Evolutionary conservation across 176 grass and related monocot genomes (phyloP).

Genomic region (Rhynchospora breviuscula): DNA sequence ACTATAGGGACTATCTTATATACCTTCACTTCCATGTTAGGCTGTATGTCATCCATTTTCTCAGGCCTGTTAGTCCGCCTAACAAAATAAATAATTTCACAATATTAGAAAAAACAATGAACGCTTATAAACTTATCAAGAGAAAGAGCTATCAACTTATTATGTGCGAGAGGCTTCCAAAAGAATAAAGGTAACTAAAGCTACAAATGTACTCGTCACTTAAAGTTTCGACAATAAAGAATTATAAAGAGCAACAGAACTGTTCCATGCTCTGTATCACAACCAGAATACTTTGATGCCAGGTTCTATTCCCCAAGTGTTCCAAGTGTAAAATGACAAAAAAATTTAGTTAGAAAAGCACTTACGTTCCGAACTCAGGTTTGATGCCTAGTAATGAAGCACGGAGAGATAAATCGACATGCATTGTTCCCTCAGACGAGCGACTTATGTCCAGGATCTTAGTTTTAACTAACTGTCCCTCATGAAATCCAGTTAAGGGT

Average conservation of each 20-base stretch:
- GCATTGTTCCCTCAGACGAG: constrained; percentile 59
- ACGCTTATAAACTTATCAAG: background rate
- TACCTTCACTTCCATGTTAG: constrained; percentile 71
- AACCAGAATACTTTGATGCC: background rate
- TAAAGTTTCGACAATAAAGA: background rate
- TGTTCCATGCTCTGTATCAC: background rate
- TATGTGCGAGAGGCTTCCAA: background rate
- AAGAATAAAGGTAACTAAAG: background rate
- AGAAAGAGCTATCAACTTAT: background rate
- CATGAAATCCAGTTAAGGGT: constrained; percentile 58
- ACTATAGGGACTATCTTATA: constrained; percentile 7
- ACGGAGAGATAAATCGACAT: constrained; percentile 82
- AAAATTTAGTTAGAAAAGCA: constrained; percentile 1
- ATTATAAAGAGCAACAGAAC: constrained; percentile 8
- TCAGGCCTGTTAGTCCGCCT: constrained; percentile 42
- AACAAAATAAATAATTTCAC: constrained; percentile 25
- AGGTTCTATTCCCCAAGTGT: background rate
- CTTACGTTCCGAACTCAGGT: constrained; percentile 54
- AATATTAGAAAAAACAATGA: background rate
- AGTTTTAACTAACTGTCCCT: constrained; percentile 94
- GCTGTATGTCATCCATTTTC: constrained; percentile 51
- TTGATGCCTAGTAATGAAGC: constrained; percentile 35
- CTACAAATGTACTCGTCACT: background rate
- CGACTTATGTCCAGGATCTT: constrained; percentile 62
- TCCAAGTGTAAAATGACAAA: background rate